Conservation (phyloP, 306 rosid genomes). For the Cyamopsis tetragonoloba region DNA sequence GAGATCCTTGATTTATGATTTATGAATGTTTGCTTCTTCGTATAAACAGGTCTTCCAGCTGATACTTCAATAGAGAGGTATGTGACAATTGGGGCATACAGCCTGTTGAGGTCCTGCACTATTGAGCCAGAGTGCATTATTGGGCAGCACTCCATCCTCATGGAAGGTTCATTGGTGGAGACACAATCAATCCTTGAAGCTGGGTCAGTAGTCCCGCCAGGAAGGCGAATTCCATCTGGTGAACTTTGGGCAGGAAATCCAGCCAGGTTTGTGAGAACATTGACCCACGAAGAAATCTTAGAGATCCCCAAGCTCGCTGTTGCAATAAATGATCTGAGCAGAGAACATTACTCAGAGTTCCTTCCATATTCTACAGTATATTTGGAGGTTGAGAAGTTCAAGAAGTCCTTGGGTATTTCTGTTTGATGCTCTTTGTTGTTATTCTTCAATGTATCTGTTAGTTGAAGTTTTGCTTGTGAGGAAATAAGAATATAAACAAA, state of each 20-base stretch:
- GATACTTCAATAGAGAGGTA: constrained; percentile 80
- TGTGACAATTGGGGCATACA: constrained; percentile 89
- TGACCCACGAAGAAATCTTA: constrained; percentile 85
- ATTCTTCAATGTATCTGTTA: constrained; percentile 38
- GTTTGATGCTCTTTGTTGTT: constrained; percentile 43
- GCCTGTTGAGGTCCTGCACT: constrained; percentile 92
- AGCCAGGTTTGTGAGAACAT: constrained; percentile 78
- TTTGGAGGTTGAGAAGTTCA: constrained; percentile 98
- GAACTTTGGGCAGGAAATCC: constrained; percentile 99
- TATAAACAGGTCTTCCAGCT: constrained; percentile 83
- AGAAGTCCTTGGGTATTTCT: constrained; percentile 83
- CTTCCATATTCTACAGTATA: constrained; percentile 91
- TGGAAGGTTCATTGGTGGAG: constrained; percentile 98
- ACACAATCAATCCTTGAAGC: constrained; percentile 95
- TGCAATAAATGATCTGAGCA: constrained; percentile 87
- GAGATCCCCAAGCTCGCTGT: constrained; percentile 98
- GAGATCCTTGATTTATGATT: constrained; percentile 5
- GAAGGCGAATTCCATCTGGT: constrained; percentile 89
- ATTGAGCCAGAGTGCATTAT: constrained; percentile 97
- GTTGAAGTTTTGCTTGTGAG: constrained; percentile 56
- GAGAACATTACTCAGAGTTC: constrained; percentile 73
- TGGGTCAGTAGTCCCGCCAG: constrained; percentile 96
- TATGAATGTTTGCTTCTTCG: constrained; percentile 13
- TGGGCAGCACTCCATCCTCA: constrained; percentile 95
- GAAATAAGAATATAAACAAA: constrained; percentile 66